Evolutionary conservation across 2,329 filamentous ascomycete genomes (phyloP).

Genomic region (Sporothrix variecibatus): DNA sequence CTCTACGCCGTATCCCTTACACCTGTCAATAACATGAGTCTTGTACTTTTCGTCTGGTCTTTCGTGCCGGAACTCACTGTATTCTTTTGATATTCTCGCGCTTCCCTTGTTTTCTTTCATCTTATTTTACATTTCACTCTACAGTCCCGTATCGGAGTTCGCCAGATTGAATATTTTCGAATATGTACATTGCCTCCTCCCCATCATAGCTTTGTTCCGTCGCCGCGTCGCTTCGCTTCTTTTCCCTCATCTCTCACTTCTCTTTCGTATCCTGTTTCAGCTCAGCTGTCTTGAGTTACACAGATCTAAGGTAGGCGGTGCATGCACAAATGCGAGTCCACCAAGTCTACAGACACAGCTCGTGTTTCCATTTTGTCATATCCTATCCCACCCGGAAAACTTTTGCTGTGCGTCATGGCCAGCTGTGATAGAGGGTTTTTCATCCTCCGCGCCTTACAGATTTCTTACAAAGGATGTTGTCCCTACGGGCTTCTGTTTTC

Average conservation of each 20-base stretch:
- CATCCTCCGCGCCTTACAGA: background rate
- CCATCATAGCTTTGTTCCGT: background rate
- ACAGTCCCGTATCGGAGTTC: background rate
- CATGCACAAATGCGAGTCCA: background rate
- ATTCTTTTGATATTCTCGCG: background rate
- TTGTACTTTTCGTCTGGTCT: background rate
- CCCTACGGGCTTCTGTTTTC: background rate
- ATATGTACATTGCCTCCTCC: background rate
- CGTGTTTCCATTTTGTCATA: background rate
- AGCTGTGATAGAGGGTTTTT: background rate
- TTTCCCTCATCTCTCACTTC: background rate
- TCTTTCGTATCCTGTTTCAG: constrained; percentile 11
- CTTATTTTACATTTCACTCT: background rate
- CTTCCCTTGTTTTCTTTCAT: background rate
- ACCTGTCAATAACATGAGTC: background rate
- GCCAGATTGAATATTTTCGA: background rate
- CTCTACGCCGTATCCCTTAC: background rate
- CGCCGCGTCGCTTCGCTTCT: background rate
- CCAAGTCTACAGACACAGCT: background rate
- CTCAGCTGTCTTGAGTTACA: constrained; percentile 7
- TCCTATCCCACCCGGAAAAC: background rate
- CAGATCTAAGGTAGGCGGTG: background rate
- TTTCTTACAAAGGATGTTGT: background rate
- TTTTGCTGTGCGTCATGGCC: background rate
- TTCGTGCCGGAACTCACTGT: background rate